phyloP scores from a whole-genome alignment of 768 basidiomycete species.

The Pleurotus pulmonarius region DNA sequence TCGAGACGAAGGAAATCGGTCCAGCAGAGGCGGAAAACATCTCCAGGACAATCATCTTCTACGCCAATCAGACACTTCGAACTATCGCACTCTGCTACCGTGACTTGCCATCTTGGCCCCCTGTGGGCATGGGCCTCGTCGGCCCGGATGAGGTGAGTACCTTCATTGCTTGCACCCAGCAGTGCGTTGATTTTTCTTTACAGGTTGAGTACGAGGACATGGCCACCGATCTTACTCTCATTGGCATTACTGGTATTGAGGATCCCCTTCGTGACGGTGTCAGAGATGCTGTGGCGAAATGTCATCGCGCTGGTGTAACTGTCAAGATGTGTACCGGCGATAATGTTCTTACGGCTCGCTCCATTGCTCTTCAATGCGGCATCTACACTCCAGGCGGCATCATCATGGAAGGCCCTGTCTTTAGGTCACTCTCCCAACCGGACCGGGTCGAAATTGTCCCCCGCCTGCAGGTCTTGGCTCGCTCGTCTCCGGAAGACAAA shows the following conservation, averaged over 20 bases:
- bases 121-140: constrained; percentile 35
- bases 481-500: constrained; percentile 98
- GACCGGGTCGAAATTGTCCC: constrained; percentile 85
- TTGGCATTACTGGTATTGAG: constrained; percentile 92
- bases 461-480: constrained; percentile 91
- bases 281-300: constrained; percentile 81
- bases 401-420: constrained; percentile 97
- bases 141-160: constrained; percentile 51
- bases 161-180: neutral
- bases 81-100: constrained; percentile 94
- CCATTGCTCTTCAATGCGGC: constrained; percentile 94
- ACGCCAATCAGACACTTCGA: constrained; percentile 92
- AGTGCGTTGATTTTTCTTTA: constrained; percentile 3
- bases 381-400: constrained; percentile 92
- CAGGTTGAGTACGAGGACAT: constrained; percentile 71
- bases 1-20: constrained; percentile 64
- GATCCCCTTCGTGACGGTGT: constrained; percentile 94
- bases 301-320: constrained; percentile 82
- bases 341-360: constrained; percentile 92
- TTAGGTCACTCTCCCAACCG: constrained; percentile 67
- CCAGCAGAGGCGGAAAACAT: constrained; percentile 76
- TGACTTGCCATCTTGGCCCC: constrained; percentile 87
- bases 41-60: constrained; percentile 91
- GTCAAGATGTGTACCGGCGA: constrained; percentile 99
- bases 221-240: constrained; percentile 71